These are phyloP conservation scores for Falciphora oryzae DNA, from an alignment of 2,329 filamentous ascomycete species.

Conservation along the genomic window DNA sequence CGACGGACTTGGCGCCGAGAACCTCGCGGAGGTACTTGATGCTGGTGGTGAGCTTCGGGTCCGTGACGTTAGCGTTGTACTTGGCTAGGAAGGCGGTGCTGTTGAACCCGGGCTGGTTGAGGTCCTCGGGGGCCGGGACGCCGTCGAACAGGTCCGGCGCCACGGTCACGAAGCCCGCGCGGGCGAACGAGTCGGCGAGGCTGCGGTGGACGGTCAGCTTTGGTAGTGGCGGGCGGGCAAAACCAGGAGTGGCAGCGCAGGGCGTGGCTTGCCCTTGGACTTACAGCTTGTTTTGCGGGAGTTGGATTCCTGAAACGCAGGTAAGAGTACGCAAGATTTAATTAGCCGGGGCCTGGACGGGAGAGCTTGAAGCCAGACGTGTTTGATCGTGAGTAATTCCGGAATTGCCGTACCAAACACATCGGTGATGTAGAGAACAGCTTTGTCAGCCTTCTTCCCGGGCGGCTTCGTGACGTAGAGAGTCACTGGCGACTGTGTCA, in stretches of 20 bases:
- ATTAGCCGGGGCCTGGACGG: neutral
- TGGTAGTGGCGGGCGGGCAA: neutral
- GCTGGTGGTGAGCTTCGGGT: constrained; percentile 2
- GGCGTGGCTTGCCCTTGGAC: constrained; percentile 6
- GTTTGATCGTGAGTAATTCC: neutral
- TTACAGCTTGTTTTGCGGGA: constrained; percentile 22
- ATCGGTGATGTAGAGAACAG: constrained; percentile 23
- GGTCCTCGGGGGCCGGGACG: constrained; percentile 39
- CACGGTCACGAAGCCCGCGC: constrained; percentile 59
- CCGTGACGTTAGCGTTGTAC: constrained; percentile 30
- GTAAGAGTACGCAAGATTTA: neutral
- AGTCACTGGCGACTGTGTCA: constrained; percentile 14
- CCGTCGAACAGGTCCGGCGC: constrained; percentile 63
- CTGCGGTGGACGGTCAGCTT: constrained; percentile 13
- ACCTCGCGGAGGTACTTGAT: constrained; percentile 5
- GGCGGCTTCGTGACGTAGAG: constrained; percentile 21
- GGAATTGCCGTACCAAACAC: constrained; percentile 17
- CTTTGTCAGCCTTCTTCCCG: constrained; percentile 12
- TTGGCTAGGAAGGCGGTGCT: constrained; percentile 32
- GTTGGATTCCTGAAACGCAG: constrained; percentile 15
- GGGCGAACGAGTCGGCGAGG: constrained; percentile 60
- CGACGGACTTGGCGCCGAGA: constrained; percentile 3
- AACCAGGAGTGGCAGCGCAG: neutral
- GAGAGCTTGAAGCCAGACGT: too few species aligned
- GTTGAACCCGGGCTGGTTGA: constrained; percentile 33